Evolutionary conservation across 2,329 filamentous ascomycete species (phyloP).

Genomic region (Pyrenophora teres): DNA sequence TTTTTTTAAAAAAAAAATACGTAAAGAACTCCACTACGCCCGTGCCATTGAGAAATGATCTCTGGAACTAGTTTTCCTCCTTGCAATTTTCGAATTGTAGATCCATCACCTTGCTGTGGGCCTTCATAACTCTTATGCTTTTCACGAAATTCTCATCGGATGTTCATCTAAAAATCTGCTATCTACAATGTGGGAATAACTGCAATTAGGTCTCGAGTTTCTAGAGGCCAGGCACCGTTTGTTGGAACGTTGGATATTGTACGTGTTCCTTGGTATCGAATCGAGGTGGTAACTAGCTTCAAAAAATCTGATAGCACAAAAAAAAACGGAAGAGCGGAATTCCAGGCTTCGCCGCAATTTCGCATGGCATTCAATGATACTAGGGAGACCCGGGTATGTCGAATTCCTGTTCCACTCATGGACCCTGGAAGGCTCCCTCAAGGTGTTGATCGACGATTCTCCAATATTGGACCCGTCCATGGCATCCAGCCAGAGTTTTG

Average conservation of each 20-base stretch:
- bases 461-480: slow-evolving; percentile 20
- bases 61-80: slow-evolving; percentile 12
- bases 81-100: neutral
- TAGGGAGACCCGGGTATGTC: too few relatives aligned
- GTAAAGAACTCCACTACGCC: slow-evolving; percentile 15
- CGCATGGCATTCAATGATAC: too few relatives aligned
- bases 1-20: slow-evolving; percentile 8
- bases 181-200: slow-evolving; percentile 8
- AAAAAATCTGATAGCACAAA: neutral
- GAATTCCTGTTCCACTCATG: too few relatives aligned
- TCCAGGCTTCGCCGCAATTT: too few relatives aligned
- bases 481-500: slow-evolving; percentile 17
- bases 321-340: too few relatives aligned
- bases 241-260: slow-evolving; percentile 12
- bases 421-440: slow-evolving; percentile 11
- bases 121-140: too few relatives aligned
- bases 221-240: slow-evolving; percentile 22
- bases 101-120: too few relatives aligned
- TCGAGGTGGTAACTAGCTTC: neutral
- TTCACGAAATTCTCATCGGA: slow-evolving; percentile 10
- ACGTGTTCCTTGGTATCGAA: slow-evolving; percentile 6
- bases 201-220: slow-evolving; percentile 7
- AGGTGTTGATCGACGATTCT: slow-evolving; percentile 10
- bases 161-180: slow-evolving; percentile 17
- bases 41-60: slow-evolving; percentile 6